Base-by-base conservation (phyloP, 257 asterid genomes). In the Petunia secreta region DNA sequence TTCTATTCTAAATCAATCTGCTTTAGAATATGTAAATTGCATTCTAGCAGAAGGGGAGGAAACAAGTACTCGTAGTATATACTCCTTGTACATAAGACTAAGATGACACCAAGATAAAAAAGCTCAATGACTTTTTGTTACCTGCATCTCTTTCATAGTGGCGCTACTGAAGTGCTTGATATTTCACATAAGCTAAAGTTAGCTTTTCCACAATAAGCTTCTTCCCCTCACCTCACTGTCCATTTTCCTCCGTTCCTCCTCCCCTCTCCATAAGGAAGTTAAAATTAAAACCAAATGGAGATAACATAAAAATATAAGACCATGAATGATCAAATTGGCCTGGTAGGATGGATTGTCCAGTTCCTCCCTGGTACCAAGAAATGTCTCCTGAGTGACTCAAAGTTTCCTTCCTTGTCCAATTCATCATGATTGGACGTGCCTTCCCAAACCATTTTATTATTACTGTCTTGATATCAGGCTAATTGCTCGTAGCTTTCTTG, bases 341-440 rank as follows among this genome's bases (percentile, higher is more conserved):
- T 55, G 60, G 60, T 55, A 55, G 41, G 67, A 62, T 16, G 67
- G 67, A 62, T 34, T 62, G 36, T 62, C 67, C 41, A 62, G 13
- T 62, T 60, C 67, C 67, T 59, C 25, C 10, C 10, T 34, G 66
- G 3, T 60, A 60, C 66, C 40, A 60, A 34, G 4, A 60, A 34
- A 25, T 60, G 14, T 25, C 40, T 25, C 66, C 14, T 2, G 10
- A 8, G 67, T 62, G 9, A 15, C 67, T 34, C 15, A 62, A 6
- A 59, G 0, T 34, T 34, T 3, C 36, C 7, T 25, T 62, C 25
- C 25, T 25, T 25, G 25, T 25, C 25, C 25, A 25, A 25, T 25
- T 25, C 15, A 4, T 62, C 7, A 34, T 62, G 66, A 60, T 13
- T 13, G 2, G 40, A 60, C 40, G 66, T 60, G 5, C 66, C 66